Evolutionary conservation across 169 alveolate species (phyloP).

Genomic region (Amoebophrya sp.): DNA sequence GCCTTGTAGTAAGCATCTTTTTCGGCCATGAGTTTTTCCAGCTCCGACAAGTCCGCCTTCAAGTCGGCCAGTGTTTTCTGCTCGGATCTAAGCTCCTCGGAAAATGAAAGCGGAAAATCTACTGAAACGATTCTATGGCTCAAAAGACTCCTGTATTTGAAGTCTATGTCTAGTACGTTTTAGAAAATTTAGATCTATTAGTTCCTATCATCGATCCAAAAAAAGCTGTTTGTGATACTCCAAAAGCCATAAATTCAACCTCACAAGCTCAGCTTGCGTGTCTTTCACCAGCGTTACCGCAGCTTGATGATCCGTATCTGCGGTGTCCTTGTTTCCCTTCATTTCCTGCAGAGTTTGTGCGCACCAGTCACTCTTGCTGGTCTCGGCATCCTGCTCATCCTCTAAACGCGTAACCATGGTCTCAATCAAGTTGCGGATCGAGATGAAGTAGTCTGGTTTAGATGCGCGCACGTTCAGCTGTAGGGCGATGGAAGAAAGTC

Average conservation of each 20-base stretch:
- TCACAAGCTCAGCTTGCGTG: neutral
- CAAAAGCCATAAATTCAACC: too few species aligned
- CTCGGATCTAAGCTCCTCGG: too few species aligned
- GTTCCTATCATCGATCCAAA: too few species aligned
- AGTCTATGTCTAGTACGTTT: too few species aligned
- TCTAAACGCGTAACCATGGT: slow-evolving; percentile 10
- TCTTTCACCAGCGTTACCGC: slow-evolving; percentile 1
- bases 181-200: too few species aligned
- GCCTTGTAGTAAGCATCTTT: slow-evolving; percentile 1
- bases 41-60: neutral
- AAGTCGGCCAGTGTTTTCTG: too few species aligned
- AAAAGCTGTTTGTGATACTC: too few species aligned
- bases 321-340: neutral
- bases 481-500: neutral
- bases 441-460: neutral
- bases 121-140: too few species aligned
- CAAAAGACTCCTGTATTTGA: too few species aligned
- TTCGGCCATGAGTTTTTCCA: neutral
- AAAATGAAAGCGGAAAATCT: too few species aligned
- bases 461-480: neutral
- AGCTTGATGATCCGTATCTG: neutral
- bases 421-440: neutral
- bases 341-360: neutral
- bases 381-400: slow-evolving; percentile 16
- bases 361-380: slow-evolving; percentile 2